Conservation (phyloP, 2,329 filamentous ascomycete species). For the Aspergillus carbonarius region DNA sequence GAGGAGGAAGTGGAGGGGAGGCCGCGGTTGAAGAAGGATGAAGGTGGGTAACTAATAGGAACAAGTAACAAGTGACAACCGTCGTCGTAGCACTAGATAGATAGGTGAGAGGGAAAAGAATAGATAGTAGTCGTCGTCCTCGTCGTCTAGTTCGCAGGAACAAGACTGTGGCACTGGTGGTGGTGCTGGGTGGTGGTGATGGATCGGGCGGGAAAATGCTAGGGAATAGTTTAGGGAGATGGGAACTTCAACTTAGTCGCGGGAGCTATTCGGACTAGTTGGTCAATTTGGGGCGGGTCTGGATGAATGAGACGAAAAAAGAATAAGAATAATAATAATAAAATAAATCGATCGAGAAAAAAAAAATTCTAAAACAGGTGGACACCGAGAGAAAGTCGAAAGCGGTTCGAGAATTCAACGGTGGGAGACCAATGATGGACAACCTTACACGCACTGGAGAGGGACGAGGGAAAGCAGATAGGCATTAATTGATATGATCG, state of each 20-base stretch:
- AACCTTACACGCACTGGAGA: too few relatives aligned
- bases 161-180: background rate
- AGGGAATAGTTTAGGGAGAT: too few relatives aligned
- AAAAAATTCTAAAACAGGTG: too few relatives aligned
- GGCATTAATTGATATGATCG: background rate
- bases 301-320: background rate
- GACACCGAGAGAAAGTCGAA: too few relatives aligned
- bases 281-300: constrained; percentile 7
- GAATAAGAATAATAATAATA: background rate
- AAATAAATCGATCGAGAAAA: too few relatives aligned
- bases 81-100: background rate
- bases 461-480: too few relatives aligned
- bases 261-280: constrained; percentile 15
- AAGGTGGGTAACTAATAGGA: background rate
- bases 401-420: too few relatives aligned
- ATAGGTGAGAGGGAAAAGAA: background rate
- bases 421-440: too few relatives aligned
- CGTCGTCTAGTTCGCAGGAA: background rate
- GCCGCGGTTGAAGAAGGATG: background rate
- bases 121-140: background rate
- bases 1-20: background rate
- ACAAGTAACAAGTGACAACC: background rate
- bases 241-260: constrained; percentile 12
- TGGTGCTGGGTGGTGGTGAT: background rate
- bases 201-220: constrained; percentile 11